phyloP scores from a whole-genome alignment of 345 rosid genomes.

The Gynandropsis gynandra region DNA sequence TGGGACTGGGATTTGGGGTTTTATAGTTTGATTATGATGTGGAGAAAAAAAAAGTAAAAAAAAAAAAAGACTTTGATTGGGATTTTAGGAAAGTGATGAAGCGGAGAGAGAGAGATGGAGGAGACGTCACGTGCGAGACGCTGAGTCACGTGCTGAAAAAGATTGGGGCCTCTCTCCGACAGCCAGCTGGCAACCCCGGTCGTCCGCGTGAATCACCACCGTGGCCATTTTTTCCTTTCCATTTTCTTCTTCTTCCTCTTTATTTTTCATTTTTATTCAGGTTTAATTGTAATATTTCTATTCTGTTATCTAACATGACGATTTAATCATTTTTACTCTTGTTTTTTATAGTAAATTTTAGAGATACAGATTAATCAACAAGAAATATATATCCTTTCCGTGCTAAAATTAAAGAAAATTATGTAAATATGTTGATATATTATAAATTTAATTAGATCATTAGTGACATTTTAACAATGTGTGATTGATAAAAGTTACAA shows the following conservation, averaged over 20 bases:
- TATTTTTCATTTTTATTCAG: too few relatives aligned
- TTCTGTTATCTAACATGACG: too few relatives aligned
- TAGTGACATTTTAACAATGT: too few relatives aligned
- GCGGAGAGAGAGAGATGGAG: slow-evolving; percentile 21
- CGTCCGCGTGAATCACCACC: slow-evolving; percentile 44
- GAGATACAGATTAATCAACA: too few relatives aligned
- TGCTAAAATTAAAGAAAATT: too few relatives aligned
- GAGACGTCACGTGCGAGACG: slow-evolving; percentile 30
- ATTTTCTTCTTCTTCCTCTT: slow-evolving; percentile 5
- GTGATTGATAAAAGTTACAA: too few relatives aligned
- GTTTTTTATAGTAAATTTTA: too few relatives aligned
- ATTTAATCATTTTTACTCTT: too few relatives aligned
- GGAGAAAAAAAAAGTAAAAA: slow-evolving; percentile 3
- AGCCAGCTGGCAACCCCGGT: slow-evolving; percentile 47
- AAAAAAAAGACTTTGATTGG: slow-evolving; percentile 15
- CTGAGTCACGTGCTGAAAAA: slow-evolving; percentile 51
- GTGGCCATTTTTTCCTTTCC: slow-evolving; percentile 8
- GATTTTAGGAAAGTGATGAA: slow-evolving; percentile 26
- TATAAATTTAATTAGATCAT: too few relatives aligned
- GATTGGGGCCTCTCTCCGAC: slow-evolving; percentile 40
- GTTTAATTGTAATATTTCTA: too few relatives aligned
- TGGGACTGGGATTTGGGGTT: slow-evolving; percentile 4
- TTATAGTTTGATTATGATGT: not conserved
- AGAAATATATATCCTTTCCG: too few relatives aligned
- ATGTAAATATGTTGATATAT: too few relatives aligned